A percentile compares a stretch with the other conserved stretches of the same genome.
These are phyloP conservation scores for Diaporthe citriasiana DNA, from an alignment of 2,329 filamentous ascomycete genomes.

Conservation along the genomic window DNA sequence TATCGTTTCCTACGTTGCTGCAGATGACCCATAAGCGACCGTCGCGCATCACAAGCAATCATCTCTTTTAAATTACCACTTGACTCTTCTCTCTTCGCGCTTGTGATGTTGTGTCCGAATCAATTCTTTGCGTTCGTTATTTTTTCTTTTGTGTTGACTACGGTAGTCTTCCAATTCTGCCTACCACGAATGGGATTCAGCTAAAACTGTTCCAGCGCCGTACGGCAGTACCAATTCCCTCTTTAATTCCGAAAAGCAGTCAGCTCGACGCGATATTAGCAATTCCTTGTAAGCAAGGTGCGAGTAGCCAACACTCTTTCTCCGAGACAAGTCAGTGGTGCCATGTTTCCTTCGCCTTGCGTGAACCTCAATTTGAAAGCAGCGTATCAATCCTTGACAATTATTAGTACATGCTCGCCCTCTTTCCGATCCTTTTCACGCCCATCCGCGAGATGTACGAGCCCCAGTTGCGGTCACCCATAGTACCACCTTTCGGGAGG, in stretches of 20 bases:
- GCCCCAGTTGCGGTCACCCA: constrained; percentile 46
- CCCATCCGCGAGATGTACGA: constrained; percentile 39
- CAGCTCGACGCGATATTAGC: background rate
- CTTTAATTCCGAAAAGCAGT: background rate
- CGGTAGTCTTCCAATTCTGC: background rate
- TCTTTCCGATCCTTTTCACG: constrained; percentile 39
- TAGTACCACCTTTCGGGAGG: constrained; percentile 55
- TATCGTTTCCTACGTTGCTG: constrained; percentile 7
- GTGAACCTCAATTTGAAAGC: background rate
- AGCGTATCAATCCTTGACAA: background rate
- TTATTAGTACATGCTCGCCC: constrained; percentile 36
- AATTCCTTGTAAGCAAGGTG: background rate
- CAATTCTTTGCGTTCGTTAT: background rate
- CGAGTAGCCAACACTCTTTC: background rate
- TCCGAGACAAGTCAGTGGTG: background rate
- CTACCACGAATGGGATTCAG: background rate
- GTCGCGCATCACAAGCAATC: background rate
- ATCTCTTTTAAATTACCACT: background rate
- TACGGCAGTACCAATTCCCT: background rate
- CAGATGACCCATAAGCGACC: background rate
- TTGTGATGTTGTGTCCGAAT: background rate
- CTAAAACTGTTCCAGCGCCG: constrained; percentile 21
- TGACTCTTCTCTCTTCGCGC: background rate
- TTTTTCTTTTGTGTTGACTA: too few species aligned
- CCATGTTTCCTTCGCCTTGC: background rate